phyloP scores from a whole-genome alignment of 257 asterid species.

The Nicotiana sylvestris region DNA sequence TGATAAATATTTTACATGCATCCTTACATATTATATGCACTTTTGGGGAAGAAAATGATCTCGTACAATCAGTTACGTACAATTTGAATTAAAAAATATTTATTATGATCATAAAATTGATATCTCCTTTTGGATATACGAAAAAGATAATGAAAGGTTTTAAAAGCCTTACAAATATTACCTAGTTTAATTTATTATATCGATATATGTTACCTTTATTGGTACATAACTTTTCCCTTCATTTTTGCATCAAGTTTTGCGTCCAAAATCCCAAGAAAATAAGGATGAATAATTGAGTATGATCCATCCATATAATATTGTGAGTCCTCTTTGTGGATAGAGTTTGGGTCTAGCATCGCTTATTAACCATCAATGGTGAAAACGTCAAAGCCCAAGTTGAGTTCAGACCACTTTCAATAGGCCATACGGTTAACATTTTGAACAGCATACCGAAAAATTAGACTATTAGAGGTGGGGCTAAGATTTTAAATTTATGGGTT shows the following conservation, averaged over 20 bases:
- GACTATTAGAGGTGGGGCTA: too few species aligned
- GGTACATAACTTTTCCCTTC: neutral
- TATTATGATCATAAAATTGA: too few species aligned
- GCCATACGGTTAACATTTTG: too few species aligned
- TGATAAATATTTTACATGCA: neutral
- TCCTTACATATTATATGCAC: neutral
- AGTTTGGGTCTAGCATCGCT: slow-evolving; percentile 14
- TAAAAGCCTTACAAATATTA: slow-evolving; percentile 10
- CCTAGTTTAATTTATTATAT: neutral
- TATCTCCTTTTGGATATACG: neutral
- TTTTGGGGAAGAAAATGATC: neutral
- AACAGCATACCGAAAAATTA: too few species aligned
- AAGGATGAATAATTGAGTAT: neutral
- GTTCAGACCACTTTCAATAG: too few species aligned
- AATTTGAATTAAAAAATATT: too few species aligned
- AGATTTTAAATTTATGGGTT: too few species aligned
- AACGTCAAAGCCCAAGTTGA: too few species aligned
- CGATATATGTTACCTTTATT: slow-evolving; percentile 7
- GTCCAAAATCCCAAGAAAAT: neutral
- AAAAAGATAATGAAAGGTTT: slow-evolving; percentile 11
- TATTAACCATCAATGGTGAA: too few species aligned
- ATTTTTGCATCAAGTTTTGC: slow-evolving; percentile 12
- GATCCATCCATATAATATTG: neutral
- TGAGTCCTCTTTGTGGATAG: neutral
- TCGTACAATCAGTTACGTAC: too few species aligned